phyloP scores from a whole-genome alignment of 2,329 filamentous ascomycete species.

The Colletotrichum sp. region DNA sequence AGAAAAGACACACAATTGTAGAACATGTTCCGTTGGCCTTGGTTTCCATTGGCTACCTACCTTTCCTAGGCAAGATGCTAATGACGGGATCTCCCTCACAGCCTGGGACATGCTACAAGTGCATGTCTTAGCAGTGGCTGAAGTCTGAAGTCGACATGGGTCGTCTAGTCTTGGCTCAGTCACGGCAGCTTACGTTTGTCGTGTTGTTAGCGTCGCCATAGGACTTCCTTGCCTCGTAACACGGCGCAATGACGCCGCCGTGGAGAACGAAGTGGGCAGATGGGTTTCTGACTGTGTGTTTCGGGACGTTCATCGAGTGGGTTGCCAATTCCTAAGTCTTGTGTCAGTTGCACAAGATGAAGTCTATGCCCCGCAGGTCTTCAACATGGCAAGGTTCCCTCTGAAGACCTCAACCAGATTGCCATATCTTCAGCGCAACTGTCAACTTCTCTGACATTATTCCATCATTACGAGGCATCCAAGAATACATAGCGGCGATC shows the following conservation, averaged over 20 bases:
- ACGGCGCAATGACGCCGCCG: conserved; percentile 6
- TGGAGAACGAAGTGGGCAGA: conserved; percentile 2
- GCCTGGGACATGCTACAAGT: background rate
- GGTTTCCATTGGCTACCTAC: background rate
- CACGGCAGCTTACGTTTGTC: conserved; percentile 1
- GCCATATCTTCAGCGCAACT: background rate
- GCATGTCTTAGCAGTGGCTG: background rate
- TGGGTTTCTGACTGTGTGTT: background rate
- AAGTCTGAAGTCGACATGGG: background rate
- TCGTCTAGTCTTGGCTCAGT: background rate
- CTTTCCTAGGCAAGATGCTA: background rate
- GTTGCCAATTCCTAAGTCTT: background rate
- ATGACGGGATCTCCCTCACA: background rate
- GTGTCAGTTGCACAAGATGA: background rate
- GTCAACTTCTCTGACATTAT: background rate
- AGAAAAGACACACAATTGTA: background rate
- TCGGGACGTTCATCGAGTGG: background rate
- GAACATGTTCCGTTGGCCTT: background rate
- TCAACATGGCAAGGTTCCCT: background rate
- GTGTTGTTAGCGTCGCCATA: background rate
- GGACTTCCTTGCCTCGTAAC: background rate
- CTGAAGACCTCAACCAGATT: background rate
- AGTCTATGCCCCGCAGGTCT: background rate
- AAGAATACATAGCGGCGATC: background rate
- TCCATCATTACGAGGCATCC: background rate